Evolutionary conservation across 441 rosid species (phyloP).

Genomic region (Capsella rubella): DNA sequence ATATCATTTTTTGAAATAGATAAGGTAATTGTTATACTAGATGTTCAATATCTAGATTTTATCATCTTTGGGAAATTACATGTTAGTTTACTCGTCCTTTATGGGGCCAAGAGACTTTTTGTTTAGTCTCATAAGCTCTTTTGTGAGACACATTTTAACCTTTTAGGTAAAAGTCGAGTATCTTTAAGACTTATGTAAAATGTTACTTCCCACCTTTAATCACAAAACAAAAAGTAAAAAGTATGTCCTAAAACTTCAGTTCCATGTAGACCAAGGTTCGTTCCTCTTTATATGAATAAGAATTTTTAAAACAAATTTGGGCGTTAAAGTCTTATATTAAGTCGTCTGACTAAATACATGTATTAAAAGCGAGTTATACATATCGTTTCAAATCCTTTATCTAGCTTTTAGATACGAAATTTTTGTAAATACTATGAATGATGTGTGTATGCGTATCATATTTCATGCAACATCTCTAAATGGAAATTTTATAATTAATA

Average conservation of each 20-base stretch:
- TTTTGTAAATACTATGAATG: slow-evolving; percentile 5
- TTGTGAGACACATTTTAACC: slow-evolving; percentile 32
- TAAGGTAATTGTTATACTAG: slow-evolving; percentile 5
- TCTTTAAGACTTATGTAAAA: slow-evolving; percentile 45
- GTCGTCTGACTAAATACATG: slow-evolving; percentile 24
- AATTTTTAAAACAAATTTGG: neutral
- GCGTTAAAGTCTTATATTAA: neutral
- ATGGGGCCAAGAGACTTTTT: slow-evolving; percentile 33
- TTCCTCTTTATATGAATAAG: slow-evolving; percentile 18
- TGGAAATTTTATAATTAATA: slow-evolving; percentile 39
- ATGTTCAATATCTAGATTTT: slow-evolving; percentile 1
- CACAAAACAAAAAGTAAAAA: slow-evolving; percentile 33
- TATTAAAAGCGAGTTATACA: slow-evolving; percentile 8
- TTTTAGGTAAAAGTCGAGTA: slow-evolving; percentile 43
- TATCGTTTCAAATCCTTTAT: slow-evolving; percentile 13
- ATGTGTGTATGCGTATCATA: slow-evolving; percentile 22
- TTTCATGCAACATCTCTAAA: slow-evolving; percentile 26
- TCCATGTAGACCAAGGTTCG: slow-evolving; percentile 42
- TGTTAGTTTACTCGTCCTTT: slow-evolving; percentile 17
- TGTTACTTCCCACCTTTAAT: slow-evolving; percentile 35
- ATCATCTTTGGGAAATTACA: slow-evolving; percentile 3
- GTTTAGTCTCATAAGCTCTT: slow-evolving; percentile 37
- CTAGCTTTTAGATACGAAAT: slow-evolving; percentile 11
- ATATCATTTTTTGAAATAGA: slow-evolving; percentile 16
- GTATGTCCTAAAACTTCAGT: slow-evolving; percentile 31